These are phyloP conservation scores for Globisporangium recalcitrans DNA, from an alignment of 352 stramenopile genomes.

Conservation along the genomic window DNA sequence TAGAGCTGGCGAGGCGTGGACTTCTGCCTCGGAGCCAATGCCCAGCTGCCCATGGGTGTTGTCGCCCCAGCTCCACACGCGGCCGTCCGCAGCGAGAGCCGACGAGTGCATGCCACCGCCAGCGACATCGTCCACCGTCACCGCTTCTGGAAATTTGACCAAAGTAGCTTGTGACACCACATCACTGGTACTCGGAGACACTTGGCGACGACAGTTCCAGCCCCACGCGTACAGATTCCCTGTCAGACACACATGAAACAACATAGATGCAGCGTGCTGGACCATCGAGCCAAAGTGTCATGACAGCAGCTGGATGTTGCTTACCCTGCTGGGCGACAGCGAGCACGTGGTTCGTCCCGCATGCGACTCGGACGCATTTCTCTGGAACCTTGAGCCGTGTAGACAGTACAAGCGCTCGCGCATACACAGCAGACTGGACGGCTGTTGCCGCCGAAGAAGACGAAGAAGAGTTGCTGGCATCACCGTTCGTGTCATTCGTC, in stretches of 20 bases:
- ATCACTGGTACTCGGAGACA: slow-evolving; percentile 9
- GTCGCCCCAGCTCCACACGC: slow-evolving; percentile 60
- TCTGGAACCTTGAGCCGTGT: slow-evolving; percentile 19
- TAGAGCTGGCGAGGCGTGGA: slow-evolving; percentile 13
- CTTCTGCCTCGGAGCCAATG: slow-evolving; percentile 6
- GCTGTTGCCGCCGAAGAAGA: not conserved
- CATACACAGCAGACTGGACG: not conserved
- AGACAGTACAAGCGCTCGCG: not conserved
- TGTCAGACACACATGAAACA: not conserved
- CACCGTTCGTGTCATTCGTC: not conserved
- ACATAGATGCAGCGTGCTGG: not conserved
- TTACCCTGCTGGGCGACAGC: slow-evolving; percentile 24
- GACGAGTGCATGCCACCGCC: slow-evolving; percentile 64
- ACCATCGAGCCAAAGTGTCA: not conserved
- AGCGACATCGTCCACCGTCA: slow-evolving; percentile 24
- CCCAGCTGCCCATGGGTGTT: slow-evolving; percentile 64
- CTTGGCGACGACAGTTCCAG: slow-evolving; percentile 43
- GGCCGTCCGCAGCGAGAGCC: slow-evolving; percentile 30
- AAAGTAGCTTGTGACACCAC: slow-evolving; percentile 18
- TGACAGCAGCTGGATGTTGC: no score
- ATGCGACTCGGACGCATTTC: slow-evolving; percentile 38
- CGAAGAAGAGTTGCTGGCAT: not conserved
- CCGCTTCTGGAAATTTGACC: slow-evolving; percentile 22
- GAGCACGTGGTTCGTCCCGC: slow-evolving; percentile 57
- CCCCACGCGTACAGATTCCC: slow-evolving; percentile 52